Evolutionary conservation across 169 alveolate species (phyloP), one percentile per base, ranked within the genome.

Genomic region (Plasmodium falciparum): DNA sequence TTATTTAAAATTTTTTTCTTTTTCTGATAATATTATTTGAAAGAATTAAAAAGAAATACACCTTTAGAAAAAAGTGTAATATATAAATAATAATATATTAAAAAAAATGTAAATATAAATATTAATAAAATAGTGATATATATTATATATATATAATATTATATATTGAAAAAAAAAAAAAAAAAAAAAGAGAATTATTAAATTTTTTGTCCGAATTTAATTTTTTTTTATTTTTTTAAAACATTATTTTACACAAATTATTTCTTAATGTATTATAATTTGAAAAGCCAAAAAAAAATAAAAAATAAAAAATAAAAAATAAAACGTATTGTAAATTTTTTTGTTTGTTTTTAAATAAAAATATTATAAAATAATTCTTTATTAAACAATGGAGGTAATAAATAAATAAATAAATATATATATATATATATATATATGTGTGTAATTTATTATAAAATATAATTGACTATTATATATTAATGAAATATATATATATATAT

Each of bases 381-480:
- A 65, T 65, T 17, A 33, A 78, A 9, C 59, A 22, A 78, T 78
- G 89, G 78, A 66, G 75, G 89, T 78, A 49, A 74, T 43, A 74
- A 67, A 22, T 62, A 29, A 22, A 3, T 17, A 65, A 20, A 20
- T 72, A 73, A 26, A n/a, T 49, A 39, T 52, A 54, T 47, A 29
- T 12, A 13, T 75, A 50, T 11, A 49, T 61, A 12, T 17, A 75
- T 20, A 54, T 20, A 52, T 12, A 26, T 61, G 2, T 11, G 2
- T 56, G 39, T 33, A 24, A n/a, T 45, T 39, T 5, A 39, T 39
- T 9, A 73, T 73, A 47, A 47, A 47, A 2, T 24, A 49, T 13
- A n/a, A 61, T 20, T 9, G 33, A 9, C 54, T 52, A 11, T 74
- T 11, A 22, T 74, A 74, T 20, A 65, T 54, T 61, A 11, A 45